Percentiles rank a stretch among this genome's conserved stretches.
Conservation (phyloP, 345 rosid genomes). For the Hypericum perforatum region DNA sequence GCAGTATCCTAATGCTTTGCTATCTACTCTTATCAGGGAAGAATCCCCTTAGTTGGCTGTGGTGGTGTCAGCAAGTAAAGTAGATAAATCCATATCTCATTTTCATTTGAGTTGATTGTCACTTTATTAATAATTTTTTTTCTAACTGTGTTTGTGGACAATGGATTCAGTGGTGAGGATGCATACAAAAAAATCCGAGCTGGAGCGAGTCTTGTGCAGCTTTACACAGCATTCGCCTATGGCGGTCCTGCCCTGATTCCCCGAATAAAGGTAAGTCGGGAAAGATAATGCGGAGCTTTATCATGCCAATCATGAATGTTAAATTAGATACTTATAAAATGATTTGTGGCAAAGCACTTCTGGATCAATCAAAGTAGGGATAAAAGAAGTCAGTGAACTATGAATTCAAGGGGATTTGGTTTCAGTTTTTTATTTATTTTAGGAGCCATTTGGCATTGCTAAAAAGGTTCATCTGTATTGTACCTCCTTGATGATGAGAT, state of each 20-base stretch:
- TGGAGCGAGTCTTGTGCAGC: conserved; percentile 95
- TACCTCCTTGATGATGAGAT: neutral
- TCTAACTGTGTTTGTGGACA: conserved; percentile 4
- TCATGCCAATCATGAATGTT: too few species aligned
- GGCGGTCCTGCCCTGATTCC: conserved; percentile 98
- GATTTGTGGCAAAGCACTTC: too few species aligned
- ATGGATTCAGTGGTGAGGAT: conserved; percentile 75
- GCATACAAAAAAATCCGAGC: conserved; percentile 90
- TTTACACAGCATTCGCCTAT: conserved; percentile 86
- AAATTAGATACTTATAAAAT: too few species aligned
- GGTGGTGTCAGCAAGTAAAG: conserved; percentile 86
- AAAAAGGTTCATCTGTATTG: neutral
- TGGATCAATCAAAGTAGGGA: too few species aligned
- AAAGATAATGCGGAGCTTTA: too few species aligned
- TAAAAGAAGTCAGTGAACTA: too few species aligned
- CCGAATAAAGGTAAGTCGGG: conserved; percentile 53
- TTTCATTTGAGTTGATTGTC: conserved; percentile 6
- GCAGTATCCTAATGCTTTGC: neutral
- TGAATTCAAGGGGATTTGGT: too few species aligned
- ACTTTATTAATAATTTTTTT: conserved; percentile 1
- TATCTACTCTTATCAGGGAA: conserved; percentile 49
- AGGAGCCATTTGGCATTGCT: too few species aligned
- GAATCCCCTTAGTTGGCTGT: conserved; percentile 82
- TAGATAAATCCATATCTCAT: conserved; percentile 2
- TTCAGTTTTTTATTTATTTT: too few species aligned